Evolutionary conservation across 768 basidiomycete species (phyloP).

Genomic region (Royoungia palumana): DNA sequence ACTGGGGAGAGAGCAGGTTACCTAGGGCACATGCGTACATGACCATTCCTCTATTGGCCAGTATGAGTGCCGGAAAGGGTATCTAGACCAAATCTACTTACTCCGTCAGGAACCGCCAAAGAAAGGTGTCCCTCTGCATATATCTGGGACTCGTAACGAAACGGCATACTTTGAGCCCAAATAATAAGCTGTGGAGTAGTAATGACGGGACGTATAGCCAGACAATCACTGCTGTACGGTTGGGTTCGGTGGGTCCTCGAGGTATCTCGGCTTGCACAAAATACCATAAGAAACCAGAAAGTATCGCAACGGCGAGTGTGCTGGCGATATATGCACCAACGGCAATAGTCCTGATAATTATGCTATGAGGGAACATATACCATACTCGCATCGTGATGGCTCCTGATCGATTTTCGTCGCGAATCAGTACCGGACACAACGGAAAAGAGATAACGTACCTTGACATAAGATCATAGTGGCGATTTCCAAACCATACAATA

Average conservation of each 20-base stretch:
- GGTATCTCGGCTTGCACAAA: neutral
- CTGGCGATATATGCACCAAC: too few relatives aligned
- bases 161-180: conserved; percentile 15
- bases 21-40: too few relatives aligned
- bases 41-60: neutral
- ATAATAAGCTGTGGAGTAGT: conserved; percentile 12
- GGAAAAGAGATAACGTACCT: conserved; percentile 3
- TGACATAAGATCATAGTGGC: conserved; percentile 12
- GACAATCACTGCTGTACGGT: too few relatives aligned
- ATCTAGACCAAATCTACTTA: neutral
- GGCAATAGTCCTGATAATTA: too few relatives aligned
- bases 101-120: conserved; percentile 19
- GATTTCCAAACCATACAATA: conserved; percentile 1
- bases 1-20: too few relatives aligned
- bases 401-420: too few relatives aligned
- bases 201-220: conserved; percentile 13
- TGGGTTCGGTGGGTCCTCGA: neutral
- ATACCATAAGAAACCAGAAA: neutral
- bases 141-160: conserved; percentile 4
- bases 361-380: too few relatives aligned
- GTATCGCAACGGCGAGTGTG: neutral
- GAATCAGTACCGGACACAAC: neutral
- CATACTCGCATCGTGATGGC: too few relatives aligned
- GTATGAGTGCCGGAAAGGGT: neutral
- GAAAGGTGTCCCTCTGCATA: conserved; percentile 5